Base-by-base conservation (phyloP, 495 filamentous ascomycete species). In the Aspergillus diversus region DNA sequence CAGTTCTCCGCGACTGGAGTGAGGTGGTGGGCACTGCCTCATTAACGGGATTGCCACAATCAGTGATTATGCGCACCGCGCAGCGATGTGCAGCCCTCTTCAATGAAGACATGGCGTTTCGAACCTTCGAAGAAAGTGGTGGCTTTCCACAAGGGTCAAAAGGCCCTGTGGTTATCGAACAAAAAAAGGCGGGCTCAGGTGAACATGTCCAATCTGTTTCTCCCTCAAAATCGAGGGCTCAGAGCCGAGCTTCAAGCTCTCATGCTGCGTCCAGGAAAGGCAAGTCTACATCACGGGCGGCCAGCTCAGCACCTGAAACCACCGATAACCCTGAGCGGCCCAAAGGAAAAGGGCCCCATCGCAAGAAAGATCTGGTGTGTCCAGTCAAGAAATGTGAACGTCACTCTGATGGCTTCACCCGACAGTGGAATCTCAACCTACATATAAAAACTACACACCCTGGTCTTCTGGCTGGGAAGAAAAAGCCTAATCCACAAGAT, bases 11-110 rank as follows among this genome's bases (percentile, higher is more conserved):
- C 3, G 90, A 94, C 72, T 97, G 92, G 92, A 88, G 88, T 48
- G 89, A 93, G 58, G 83, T 95, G 2, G 71, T 96, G 34, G 89
- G 90, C 8, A 75, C 91, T 0, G 92, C 92, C 21, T 82, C 89
- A 0, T 80, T 93, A 61, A 83, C 80, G 2, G 91, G 89, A 0
- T 89, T 90, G 70, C 75, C 87, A 1, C 67, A 81, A 1, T 69
- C 71, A 5, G 89, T 86, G 5, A 77, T 96, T 7, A 80, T 83
- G 47, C 82, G 89, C 52, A 81, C 91, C 1, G 83, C 87, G 4
- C 77, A 86, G 67, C 80, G 92, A 39, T 97, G 92, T 68, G 81
- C 86, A 2, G 80, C 81, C 34, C 76, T 97, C 0, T 93, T 95
- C 67, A 81, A 80, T 0, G 83, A 92, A 71, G 77, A 82, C 17